These are phyloP conservation scores for Globisporangium echinulatum DNA, from an alignment of 352 stramenopile genomes.

Conservation along the genomic window DNA sequence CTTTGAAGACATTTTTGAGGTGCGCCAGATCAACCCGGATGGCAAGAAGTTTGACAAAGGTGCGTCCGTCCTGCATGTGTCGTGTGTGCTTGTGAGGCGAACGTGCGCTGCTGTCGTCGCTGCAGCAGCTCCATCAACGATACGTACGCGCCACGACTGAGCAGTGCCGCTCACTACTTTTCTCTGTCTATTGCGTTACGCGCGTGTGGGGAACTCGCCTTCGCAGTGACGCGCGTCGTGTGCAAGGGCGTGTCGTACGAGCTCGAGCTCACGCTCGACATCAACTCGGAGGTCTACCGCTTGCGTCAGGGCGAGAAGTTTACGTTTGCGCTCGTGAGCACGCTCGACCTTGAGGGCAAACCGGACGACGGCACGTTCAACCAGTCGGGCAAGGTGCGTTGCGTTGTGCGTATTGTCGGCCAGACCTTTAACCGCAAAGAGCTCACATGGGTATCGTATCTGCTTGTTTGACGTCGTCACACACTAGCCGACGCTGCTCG, in stretches of 20 bases:
- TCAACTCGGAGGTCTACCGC: slow-evolving; percentile 97
- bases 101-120: too few species aligned
- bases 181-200: too few species aligned
- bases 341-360: slow-evolving; percentile 94
- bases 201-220: too few species aligned
- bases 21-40: slow-evolving; percentile 95
- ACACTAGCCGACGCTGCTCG: slow-evolving; percentile 82
- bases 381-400: slow-evolving; percentile 81
- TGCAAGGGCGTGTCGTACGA: slow-evolving; percentile 97
- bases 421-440: too few species aligned
- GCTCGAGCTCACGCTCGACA: slow-evolving; percentile 96
- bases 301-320: slow-evolving; percentile 95
- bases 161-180: too few species aligned
- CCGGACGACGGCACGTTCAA: slow-evolving; percentile 94
- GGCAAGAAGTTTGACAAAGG: slow-evolving; percentile 97
- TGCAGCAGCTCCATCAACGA: too few species aligned
- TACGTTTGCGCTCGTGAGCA: slow-evolving; percentile 94
- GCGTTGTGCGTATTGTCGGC: too few species aligned
- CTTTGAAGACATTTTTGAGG: slow-evolving; percentile 99
- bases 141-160: too few species aligned
- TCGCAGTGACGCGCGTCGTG: slow-evolving; percentile 91
- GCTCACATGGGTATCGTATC: neutral
- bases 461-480: neutral
- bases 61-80: slow-evolving; percentile 17
- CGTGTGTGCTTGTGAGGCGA: neutral